These are phyloP conservation scores for Clonostachys rhizophaga DNA, from an alignment of 2,329 filamentous ascomycete genomes.

Conservation along the genomic window DNA sequence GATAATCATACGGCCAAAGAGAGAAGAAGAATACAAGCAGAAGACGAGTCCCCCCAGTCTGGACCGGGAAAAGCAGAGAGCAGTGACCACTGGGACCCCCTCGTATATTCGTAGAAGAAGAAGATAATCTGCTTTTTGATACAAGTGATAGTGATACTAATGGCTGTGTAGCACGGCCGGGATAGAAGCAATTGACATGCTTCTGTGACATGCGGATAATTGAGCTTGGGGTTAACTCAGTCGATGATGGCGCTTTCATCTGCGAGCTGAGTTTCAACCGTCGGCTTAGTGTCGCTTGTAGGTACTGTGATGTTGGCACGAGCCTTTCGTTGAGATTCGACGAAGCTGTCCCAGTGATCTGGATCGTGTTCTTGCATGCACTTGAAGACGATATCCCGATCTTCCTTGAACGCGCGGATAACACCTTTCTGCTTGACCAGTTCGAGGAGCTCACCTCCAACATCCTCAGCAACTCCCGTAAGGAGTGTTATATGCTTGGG, in stretches of 20 bases:
- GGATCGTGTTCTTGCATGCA: constrained; percentile 56
- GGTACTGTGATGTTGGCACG: constrained; percentile 42
- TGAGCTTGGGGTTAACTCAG: constrained; percentile 7
- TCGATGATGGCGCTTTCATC: constrained; percentile 39
- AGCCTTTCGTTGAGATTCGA: constrained; percentile 57
- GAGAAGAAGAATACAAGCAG: too few species aligned
- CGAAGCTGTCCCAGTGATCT: constrained; percentile 59
- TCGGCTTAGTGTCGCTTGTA: constrained; percentile 13
- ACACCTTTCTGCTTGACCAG: constrained; percentile 54
- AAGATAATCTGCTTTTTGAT: too few species aligned
- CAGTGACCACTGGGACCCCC: too few species aligned
- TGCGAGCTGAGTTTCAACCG: constrained; percentile 6
- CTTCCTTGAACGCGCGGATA: constrained; percentile 56
- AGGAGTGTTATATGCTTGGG: constrained; percentile 48
- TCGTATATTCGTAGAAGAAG: too few species aligned
- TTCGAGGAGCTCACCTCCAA: constrained; percentile 55
- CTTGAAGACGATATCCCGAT: constrained; percentile 43
- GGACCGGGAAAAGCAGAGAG: too few species aligned
- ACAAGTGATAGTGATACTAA: too few species aligned
- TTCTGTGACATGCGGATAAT: too few species aligned
- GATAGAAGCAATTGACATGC: too few species aligned
- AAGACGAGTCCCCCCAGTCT: too few species aligned
- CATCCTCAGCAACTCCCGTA: constrained; percentile 56
- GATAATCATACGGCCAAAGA: too few species aligned
- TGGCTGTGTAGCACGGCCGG: too few species aligned